Conservation (phyloP, 75 land plant genomes). For the Cunninghamia lanceolata region DNA sequence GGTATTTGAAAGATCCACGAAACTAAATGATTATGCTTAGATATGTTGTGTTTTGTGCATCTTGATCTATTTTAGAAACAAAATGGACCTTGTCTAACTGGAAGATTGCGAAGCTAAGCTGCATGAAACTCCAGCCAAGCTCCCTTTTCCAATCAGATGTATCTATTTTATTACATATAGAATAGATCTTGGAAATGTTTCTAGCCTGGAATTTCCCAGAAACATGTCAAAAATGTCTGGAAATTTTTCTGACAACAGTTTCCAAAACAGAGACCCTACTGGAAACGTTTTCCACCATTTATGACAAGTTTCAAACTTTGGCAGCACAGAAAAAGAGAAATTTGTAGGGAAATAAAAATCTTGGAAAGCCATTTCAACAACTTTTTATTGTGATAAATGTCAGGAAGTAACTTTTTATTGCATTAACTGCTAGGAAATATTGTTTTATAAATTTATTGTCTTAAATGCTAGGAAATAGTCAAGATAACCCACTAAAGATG, state of each 20-base stretch:
- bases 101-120: neutral
- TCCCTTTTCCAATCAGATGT: neutral
- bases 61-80: neutral
- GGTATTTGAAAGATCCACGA: too few species aligned
- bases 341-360: too few species aligned
- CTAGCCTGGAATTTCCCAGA: neutral
- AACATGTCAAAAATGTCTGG: neutral
- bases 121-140: neutral
- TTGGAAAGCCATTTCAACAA: neutral
- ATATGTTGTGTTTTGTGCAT: neutral
- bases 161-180: too few species aligned
- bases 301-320: neutral
- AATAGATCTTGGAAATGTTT: neutral
- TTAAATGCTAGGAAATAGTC: too few species aligned
- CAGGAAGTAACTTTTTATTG: neutral
- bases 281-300: neutral
- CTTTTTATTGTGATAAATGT: neutral
- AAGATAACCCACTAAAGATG: neutral
- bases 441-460: too few species aligned
- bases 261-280: neutral
- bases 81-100: neutral
- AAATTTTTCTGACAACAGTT: neutral
- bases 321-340: neutral
- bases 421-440: neutral
- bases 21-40: too few species aligned